Evolutionary conservation across 2,329 filamentous ascomycete genomes (phyloP).

Genomic region (Coniochaeta sp.): DNA sequence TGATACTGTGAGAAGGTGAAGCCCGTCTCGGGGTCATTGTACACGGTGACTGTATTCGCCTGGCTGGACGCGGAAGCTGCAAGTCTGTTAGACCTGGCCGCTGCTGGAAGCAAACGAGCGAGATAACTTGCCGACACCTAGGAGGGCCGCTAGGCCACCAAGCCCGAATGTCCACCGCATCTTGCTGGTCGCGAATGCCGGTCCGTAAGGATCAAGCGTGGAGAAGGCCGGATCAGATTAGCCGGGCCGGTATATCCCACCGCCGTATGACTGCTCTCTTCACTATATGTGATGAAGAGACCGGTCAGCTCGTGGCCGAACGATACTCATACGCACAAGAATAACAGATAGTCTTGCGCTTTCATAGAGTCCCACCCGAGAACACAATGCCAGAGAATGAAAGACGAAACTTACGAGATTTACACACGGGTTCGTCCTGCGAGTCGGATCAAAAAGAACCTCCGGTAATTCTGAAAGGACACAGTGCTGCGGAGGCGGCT

Average conservation of each 20-base stretch:
- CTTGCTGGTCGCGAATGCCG: neutral
- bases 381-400: neutral
- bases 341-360: neutral
- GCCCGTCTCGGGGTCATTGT: slow-evolving; percentile 28
- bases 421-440: neutral
- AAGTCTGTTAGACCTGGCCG: neutral
- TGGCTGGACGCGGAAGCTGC: neutral
- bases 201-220: neutral
- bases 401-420: neutral
- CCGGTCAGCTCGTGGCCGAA: neutral
- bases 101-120: neutral
- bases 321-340: neutral
- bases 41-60: slow-evolving; percentile 7
- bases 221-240: neutral
- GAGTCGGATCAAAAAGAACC: neutral
- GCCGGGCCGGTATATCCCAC: neutral
- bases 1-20: slow-evolving; percentile 29
- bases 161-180: slow-evolving; percentile 2
- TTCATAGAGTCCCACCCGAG: neutral
- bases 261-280: neutral
- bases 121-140: neutral
- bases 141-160: neutral
- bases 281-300: neutral
- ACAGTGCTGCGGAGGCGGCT: neutral
- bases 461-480: neutral